Base-by-base conservation (phyloP, 352 stramenopile species). In the Phytophthora capsici region DNA sequence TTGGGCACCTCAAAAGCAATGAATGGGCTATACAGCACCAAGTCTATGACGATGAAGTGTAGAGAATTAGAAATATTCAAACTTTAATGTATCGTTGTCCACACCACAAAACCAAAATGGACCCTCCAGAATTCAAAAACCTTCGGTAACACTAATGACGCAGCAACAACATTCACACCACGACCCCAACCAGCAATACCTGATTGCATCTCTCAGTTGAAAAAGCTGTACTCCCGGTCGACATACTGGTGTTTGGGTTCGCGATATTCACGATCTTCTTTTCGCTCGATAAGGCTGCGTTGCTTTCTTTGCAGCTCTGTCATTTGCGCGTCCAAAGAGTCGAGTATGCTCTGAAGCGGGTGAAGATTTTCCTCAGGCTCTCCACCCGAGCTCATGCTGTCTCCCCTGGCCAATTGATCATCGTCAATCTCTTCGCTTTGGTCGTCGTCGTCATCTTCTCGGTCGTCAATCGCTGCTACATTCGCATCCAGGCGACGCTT, bases 31-130 rank as follows among this genome's bases (percentile, higher is more conserved):
- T 56, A 52, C 79, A 78, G 49, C 76, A 82, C 20, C 88, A 86
- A 63, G 86, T 94, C n/a, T 94, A 94, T 62, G 86, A 94, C 30
- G 86, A 94, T 53, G 86, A 94, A 72, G 78, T 92, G 7, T 94
- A 82, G 66, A 32, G 20, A 50, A 68, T 56, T 64, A 41, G 53
- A 23, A 60, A 46, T 50, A 48, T 44, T 51, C 36, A 36, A 61
- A 14, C 57, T 17, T 59, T 62, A 32, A 46, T 57, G 52, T 32
- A 64, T 45, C 43, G n/a, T 63, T 61, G 8, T 40, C 23, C 52
- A 53, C 45, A 49, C 30, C 6, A 57, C 34, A 25, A 13, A 10
- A 4, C 25, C 40, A 63, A 47, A 71, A 67, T 47, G 13, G 36
- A 6, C 22, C 19, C 23, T n/a, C 7, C 37, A 56, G 20, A 41